A percentile compares a stretch with the other conserved stretches of the same genome.
Conservation (phyloP, 805 yeast genomes). For the Candida krabiensis region DNA sequence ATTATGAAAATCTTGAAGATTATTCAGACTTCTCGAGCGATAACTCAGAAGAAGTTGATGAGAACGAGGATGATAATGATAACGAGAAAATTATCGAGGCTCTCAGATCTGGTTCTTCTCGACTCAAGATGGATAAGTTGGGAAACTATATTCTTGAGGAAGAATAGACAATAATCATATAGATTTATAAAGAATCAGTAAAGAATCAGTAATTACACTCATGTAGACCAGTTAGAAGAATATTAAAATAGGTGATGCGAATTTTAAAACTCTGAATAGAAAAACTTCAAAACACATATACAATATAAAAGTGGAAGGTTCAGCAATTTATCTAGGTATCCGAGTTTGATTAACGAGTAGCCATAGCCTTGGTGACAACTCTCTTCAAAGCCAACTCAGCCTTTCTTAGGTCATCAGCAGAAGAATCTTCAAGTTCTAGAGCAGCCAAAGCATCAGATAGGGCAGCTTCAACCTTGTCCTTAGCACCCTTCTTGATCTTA, state of each 20-base stretch:
- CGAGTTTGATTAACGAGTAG: conserved; percentile 73
- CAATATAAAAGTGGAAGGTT: conserved; percentile 11
- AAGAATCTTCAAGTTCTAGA: conserved; percentile 92
- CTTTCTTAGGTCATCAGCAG: conserved; percentile 98
- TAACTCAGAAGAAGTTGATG: conserved; percentile 38
- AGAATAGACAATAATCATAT: not conserved
- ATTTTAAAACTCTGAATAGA: conserved; percentile 13
- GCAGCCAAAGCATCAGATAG: conserved; percentile 98
- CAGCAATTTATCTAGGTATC: conserved; percentile 8
- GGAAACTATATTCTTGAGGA: conserved; percentile 77
- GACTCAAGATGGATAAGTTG: conserved; percentile 76
- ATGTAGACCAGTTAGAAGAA: conserved; percentile 1
- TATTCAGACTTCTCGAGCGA: conserved; percentile 36
- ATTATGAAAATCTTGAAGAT: conserved; percentile 33
- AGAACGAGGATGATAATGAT: conserved; percentile 35
- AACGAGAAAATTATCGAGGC: conserved; percentile 67
- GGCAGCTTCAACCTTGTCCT: conserved; percentile 97
- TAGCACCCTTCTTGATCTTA: conserved; percentile 95
- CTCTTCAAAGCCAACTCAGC: conserved; percentile 99
- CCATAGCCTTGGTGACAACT: conserved; percentile 99
- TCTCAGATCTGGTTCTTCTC: conserved; percentile 57
- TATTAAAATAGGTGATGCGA: conserved; percentile 17
- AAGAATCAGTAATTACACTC: too few species aligned
- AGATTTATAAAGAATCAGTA: too few species aligned
- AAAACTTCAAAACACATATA: conserved; percentile 12